A percentile compares a stretch with the other conserved stretches of the same genome.
These are phyloP conservation scores for Gentiana dahurica DNA, from an alignment of 257 asterid genomes.

Conservation along the genomic window DNA sequence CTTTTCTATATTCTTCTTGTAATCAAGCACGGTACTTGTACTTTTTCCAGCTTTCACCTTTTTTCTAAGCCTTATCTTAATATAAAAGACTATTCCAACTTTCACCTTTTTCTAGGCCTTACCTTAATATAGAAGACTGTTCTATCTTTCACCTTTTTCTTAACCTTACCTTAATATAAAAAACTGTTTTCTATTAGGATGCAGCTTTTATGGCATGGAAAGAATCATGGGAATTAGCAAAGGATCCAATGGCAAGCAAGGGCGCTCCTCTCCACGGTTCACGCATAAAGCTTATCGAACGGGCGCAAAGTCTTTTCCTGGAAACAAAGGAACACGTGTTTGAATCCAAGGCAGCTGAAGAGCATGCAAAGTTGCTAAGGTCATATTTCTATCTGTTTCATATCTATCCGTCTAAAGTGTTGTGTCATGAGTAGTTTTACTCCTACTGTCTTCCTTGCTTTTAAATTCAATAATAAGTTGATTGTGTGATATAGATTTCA, in stretches of 20 bases:
- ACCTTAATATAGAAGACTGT: not conserved
- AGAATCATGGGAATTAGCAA: slow-evolving; percentile 87
- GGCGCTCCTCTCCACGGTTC: slow-evolving; percentile 78
- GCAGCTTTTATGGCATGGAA: slow-evolving; percentile 76
- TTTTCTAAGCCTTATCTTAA: too few relatives aligned
- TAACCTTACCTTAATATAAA: not conserved
- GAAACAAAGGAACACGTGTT: slow-evolving; percentile 76
- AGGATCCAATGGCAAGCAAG: slow-evolving; percentile 75
- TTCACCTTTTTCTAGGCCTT: too few relatives aligned
- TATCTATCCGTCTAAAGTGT: too few relatives aligned
- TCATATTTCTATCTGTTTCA: slow-evolving; percentile 8
- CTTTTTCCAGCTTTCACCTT: not conserved
- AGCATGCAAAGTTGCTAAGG: slow-evolving; percentile 93
- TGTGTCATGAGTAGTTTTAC: too few relatives aligned
- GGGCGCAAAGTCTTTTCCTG: slow-evolving; percentile 67
- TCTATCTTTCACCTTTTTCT: not conserved
- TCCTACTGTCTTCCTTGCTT: not conserved
- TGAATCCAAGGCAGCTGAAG: slow-evolving; percentile 98
- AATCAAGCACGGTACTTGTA: too few relatives aligned
- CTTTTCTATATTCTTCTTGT: too few relatives aligned
- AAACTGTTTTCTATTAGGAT: slow-evolving; percentile 35
- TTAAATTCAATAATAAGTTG: too few relatives aligned
- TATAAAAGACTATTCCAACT: not conserved
- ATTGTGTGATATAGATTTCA: too few relatives aligned
- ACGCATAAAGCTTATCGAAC: slow-evolving; percentile 66